These are phyloP conservation scores for Nematocida ironsii DNA, from an alignment of 371 early-diverging fungal genomes.

Conservation along the genomic window DNA sequence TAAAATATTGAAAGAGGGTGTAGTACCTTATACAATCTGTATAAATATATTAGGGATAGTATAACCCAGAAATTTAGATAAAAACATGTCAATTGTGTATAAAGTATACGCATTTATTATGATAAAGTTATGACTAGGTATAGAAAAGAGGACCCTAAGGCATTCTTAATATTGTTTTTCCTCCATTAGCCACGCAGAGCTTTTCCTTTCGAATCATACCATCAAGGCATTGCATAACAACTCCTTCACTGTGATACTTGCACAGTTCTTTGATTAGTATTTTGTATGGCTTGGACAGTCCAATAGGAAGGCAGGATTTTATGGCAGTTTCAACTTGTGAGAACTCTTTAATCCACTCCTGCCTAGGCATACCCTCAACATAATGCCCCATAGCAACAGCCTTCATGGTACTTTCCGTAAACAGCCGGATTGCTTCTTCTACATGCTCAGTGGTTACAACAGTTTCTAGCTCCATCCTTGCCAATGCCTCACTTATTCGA, in stretches of 20 bases:
- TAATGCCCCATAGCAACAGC: slow-evolving; percentile 73
- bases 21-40: too few species aligned
- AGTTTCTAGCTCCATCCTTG: slow-evolving; percentile 87
- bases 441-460: slow-evolving; percentile 83
- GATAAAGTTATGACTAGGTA: too few species aligned
- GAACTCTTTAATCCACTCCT: slow-evolving; percentile 61
- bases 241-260: slow-evolving; percentile 51
- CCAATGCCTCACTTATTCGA: slow-evolving; percentile 94
- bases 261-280: slow-evolving; percentile 54
- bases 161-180: slow-evolving; percentile 63
- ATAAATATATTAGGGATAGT: too few species aligned
- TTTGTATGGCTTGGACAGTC: slow-evolving; percentile 54
- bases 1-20: too few species aligned
- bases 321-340: slow-evolving; percentile 61
- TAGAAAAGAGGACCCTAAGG: slow-evolving; percentile 41
- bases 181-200: slow-evolving; percentile 62
- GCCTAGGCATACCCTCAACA: slow-evolving; percentile 70
- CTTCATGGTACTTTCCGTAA: slow-evolving; percentile 92
- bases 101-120: too few species aligned
- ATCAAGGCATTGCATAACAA: slow-evolving; percentile 65
- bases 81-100: too few species aligned
- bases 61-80: too few species aligned
- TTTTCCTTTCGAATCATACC: slow-evolving; percentile 68
- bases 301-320: slow-evolving; percentile 66
- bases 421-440: slow-evolving; percentile 94